Percentiles rank a stretch among this genome's conserved stretches.
phyloP scores from a whole-genome alignment of 202 grass and related monocot species.

The Panicum virgatum region DNA sequence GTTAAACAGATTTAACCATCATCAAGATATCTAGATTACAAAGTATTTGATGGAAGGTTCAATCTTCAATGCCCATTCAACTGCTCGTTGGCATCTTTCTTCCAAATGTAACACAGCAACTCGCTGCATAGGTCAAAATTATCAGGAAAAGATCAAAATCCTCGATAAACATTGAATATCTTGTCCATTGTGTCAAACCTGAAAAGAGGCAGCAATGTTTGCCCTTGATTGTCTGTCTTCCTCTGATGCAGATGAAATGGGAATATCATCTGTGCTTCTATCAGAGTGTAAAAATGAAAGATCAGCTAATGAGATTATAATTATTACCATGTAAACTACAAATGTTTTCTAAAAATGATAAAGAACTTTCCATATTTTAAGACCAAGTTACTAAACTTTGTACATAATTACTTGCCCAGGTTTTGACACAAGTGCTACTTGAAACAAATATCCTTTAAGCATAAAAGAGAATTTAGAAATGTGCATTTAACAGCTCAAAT shows the following conservation, averaged over 20 bases:
- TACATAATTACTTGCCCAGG: background rate
- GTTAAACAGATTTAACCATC: constrained; percentile 1
- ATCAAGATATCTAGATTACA: constrained; percentile 60
- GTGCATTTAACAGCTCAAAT: background rate
- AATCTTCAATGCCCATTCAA: constrained; percentile 98
- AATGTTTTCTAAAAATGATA: constrained; percentile 1
- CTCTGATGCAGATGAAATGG: constrained; percentile 62
- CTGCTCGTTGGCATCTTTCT: constrained; percentile 92
- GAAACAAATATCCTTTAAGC: background rate
- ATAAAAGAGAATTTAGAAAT: background rate
- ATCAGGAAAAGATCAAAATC: constrained; percentile 27
- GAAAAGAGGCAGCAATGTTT: constrained; percentile 93
- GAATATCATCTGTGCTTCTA: constrained; percentile 58
- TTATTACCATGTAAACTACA: constrained; percentile 20
- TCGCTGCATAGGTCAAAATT: constrained; percentile 51
- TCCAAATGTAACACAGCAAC: constrained; percentile 98
- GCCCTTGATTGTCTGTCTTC: constrained; percentile 73
- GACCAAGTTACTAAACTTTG: background rate
- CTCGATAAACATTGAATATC: background rate
- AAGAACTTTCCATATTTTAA: background rate
- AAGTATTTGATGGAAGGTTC: constrained; percentile 88
- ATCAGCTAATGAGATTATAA: constrained; percentile 20
- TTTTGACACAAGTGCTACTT: constrained; percentile 10
- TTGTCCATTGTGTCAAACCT: constrained; percentile 51
- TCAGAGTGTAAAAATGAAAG: constrained; percentile 23